Evolutionary conservation across 352 stramenopile genomes (phyloP).

Genomic region (Phytophthora parvispora): DNA sequence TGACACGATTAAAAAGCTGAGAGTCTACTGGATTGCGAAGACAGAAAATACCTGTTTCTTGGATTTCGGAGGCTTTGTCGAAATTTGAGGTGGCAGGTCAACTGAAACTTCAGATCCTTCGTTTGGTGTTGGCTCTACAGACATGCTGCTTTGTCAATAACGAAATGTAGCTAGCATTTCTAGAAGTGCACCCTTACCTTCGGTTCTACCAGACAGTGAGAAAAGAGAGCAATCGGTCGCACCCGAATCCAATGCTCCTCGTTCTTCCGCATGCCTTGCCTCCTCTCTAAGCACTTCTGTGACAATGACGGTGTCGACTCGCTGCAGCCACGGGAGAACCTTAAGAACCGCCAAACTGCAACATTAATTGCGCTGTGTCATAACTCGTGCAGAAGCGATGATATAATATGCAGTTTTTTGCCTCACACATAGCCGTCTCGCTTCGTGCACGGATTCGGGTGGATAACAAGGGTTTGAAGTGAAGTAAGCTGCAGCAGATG

Average conservation of each 20-base stretch:
- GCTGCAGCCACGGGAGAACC: conserved; percentile 57
- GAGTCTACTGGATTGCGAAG: too few species aligned
- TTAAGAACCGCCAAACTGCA: conserved; percentile 47
- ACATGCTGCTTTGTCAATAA: not conserved
- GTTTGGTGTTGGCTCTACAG: conserved; percentile 1
- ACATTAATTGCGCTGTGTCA: not conserved
- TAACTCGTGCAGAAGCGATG: too few species aligned
- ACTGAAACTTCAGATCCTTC: not conserved
- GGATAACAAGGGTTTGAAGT: conserved; percentile 64
- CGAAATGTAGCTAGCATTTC: not conserved
- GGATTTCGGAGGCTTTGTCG: conserved; percentile 7
- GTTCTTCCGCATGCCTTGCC: conserved; percentile 51
- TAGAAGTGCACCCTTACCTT: conserved; percentile 7
- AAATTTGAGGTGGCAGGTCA: not conserved
- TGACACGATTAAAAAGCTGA: too few species aligned
- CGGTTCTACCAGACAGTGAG: conserved; percentile 20
- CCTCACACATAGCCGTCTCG: conserved; percentile 56
- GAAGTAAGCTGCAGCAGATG: conserved; percentile 52
- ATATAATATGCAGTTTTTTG: too few species aligned
- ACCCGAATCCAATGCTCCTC: conserved; percentile 38
- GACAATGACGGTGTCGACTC: conserved; percentile 53
- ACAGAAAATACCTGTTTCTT: conserved; percentile 38
- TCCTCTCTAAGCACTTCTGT: conserved; percentile 55
- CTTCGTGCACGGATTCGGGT: conserved; percentile 79
- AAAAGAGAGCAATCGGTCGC: conserved; percentile 45